Evolutionary conservation across 2,329 filamentous ascomycete species (phyloP).

Genomic region (Dactylonectria estremocensis): DNA sequence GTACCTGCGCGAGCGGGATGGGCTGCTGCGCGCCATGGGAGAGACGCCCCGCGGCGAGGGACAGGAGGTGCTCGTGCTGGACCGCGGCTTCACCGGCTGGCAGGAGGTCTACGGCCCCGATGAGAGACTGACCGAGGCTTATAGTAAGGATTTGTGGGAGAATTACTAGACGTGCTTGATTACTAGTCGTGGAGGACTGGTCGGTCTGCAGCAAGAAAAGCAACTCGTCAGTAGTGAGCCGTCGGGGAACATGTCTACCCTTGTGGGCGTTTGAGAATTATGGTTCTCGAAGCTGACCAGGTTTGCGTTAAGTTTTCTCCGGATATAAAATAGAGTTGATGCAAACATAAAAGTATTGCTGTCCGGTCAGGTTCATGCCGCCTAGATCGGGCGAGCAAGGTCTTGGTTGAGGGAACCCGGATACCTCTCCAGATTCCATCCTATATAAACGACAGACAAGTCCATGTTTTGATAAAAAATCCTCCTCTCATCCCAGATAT

Average conservation of each 20-base stretch:
- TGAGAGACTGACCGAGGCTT: slow-evolving; percentile 85
- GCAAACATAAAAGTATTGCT: not conserved
- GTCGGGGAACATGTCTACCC: not conserved
- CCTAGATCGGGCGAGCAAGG: not conserved
- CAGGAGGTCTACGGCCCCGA: slow-evolving; percentile 88
- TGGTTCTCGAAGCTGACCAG: not conserved
- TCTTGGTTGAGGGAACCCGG: not conserved
- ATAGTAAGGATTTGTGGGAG: slow-evolving; percentile 87
- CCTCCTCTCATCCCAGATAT: not conserved
- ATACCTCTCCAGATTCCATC: not conserved
- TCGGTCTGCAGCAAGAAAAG: not conserved
- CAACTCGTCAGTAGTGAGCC: not conserved
- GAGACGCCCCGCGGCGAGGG: slow-evolving; percentile 50
- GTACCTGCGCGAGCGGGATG: slow-evolving; percentile 81
- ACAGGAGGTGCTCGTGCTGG: slow-evolving; percentile 86
- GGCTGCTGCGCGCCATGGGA: slow-evolving; percentile 54
- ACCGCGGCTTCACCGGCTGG: slow-evolving; percentile 90
- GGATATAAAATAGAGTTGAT: not conserved
- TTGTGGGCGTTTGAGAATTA: not conserved
- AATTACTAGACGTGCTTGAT: slow-evolving; percentile 65
- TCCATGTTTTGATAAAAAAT: not conserved
- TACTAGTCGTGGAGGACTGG: slow-evolving; percentile 51
- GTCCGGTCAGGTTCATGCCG: not conserved
- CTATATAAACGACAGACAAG: not conserved
- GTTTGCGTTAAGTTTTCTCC: not conserved